Evolutionary conservation across 179 eudicot species (phyloP).

Genomic region (Silene coronaria): DNA sequence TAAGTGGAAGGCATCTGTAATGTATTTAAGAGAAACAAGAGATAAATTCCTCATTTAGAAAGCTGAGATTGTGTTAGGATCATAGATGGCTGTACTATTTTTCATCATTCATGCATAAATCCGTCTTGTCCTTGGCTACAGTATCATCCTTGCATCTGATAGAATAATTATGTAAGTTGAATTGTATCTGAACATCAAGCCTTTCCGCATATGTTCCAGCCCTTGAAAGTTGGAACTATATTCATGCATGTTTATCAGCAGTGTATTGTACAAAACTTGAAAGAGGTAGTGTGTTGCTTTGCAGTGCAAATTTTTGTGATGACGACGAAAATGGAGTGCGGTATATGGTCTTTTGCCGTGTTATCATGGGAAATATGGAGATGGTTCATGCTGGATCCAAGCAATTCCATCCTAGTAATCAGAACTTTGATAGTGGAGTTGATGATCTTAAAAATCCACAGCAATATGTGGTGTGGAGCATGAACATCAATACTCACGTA

Average conservation of each 20-base stretch:
- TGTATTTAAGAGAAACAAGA: no score
- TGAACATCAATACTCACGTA: slow-evolving; percentile 79
- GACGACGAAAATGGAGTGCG: slow-evolving; percentile 94
- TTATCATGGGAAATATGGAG: slow-evolving; percentile 94
- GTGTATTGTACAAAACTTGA: slow-evolving; percentile 13
- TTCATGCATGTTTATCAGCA: slow-evolving; percentile 14
- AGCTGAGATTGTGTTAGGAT: no score
- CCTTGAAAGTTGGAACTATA: background rate
- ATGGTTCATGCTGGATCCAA: slow-evolving; percentile 65
- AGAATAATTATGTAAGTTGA: background rate
- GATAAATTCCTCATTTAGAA: no score
- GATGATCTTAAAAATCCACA: slow-evolving; percentile 76
- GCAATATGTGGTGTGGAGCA: slow-evolving; percentile 75
- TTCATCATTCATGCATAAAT: background rate
- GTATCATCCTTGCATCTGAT: slow-evolving; percentile 3
- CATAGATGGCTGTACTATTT: no score
- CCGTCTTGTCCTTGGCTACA: background rate
- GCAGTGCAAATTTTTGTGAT: slow-evolving; percentile 73
- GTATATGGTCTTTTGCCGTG: slow-evolving; percentile 83
- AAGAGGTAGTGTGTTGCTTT: slow-evolving; percentile 25
- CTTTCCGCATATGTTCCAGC: background rate
- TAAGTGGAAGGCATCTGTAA: no score
- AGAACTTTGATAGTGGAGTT: slow-evolving; percentile 82
- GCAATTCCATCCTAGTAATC: slow-evolving; percentile 85
- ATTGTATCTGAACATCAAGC: background rate